These are phyloP conservation scores for Panicum miliaceum DNA, from an alignment of 176 grass and related monocot species.

Conservation along the genomic window DNA sequence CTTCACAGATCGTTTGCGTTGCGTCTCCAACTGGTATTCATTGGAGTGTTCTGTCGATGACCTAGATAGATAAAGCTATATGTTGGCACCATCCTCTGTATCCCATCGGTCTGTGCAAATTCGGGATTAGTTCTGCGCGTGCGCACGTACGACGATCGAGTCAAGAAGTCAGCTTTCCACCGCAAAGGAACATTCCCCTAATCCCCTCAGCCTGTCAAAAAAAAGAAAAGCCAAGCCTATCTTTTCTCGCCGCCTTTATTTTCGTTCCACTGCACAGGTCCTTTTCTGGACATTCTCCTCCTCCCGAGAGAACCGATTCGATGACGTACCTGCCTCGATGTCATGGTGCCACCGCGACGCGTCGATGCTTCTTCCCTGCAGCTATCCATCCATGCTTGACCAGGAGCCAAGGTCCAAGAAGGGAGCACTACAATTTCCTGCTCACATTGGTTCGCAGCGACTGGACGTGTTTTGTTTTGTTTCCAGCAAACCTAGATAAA, in stretches of 20 bases:
- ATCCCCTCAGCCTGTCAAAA: neutral
- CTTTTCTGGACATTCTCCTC: slow-evolving; percentile 31
- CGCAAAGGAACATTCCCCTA: neutral
- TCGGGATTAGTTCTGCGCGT: neutral
- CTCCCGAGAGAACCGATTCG: neutral
- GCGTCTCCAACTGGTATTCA: neutral
- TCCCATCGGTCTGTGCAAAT: neutral
- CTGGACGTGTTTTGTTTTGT: neutral
- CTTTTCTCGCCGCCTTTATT: neutral
- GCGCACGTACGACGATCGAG: neutral
- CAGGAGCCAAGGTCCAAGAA: neutral
- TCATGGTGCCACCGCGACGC: neutral
- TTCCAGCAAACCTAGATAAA: neutral
- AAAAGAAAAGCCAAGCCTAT: neutral
- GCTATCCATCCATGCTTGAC: neutral
- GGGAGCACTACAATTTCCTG: neutral
- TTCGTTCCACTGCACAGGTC: neutral
- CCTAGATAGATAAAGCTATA: neutral
- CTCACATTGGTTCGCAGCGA: neutral
- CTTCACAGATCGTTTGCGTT: neutral
- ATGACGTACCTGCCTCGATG: slow-evolving; percentile 17
- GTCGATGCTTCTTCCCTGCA: neutral
- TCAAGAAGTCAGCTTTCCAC: neutral
- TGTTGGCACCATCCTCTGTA: neutral
- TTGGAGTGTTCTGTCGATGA: neutral